phyloP scores from a whole-genome alignment of 768 basidiomycete species.

The Phylloporus arenicola region DNA sequence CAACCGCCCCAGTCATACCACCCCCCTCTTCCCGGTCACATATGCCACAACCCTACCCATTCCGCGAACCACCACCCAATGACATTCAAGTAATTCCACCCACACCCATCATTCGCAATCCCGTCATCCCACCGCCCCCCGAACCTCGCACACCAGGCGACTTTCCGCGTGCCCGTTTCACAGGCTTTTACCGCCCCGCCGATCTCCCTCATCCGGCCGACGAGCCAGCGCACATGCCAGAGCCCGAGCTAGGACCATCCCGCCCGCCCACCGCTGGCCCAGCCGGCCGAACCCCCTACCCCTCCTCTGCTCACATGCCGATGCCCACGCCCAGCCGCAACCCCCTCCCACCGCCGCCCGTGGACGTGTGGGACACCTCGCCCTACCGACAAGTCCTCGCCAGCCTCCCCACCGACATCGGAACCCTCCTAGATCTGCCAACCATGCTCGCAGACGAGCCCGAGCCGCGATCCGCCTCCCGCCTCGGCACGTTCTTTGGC shows the following conservation, averaged over 20 bases:
- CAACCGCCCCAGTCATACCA: neutral
- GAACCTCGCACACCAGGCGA: conserved; percentile 9
- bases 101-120: conserved; percentile 5
- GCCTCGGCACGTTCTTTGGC: conserved; percentile 19
- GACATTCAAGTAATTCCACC: conserved; percentile 14
- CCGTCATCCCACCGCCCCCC: conserved; percentile 21
- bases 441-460: conserved; percentile 1
- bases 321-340: conserved; percentile 30
- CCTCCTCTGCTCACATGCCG: conserved; percentile 4
- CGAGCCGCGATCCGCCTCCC: conserved; percentile 20
- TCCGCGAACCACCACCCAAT: neutral
- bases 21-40: neutral
- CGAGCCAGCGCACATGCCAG: conserved; percentile 1
- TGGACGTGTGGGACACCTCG: conserved; percentile 51
- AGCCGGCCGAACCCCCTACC: conserved; percentile 10
- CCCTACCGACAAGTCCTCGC: conserved; percentile 51
- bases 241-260: neutral
- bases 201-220: conserved; percentile 4
- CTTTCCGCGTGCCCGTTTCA: conserved; percentile 23
- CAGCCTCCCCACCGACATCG: conserved; percentile 44
- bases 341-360: conserved; percentile 61
- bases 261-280: conserved; percentile 5
- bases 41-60: conserved; percentile 19
- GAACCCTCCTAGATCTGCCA: conserved; percentile 11
- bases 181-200: conserved; percentile 22